Evolutionary conservation across 2,329 filamentous ascomycete genomes (phyloP), one percentile per base, ranked within the genome.

Genomic region (Fusarium solani-melongenae): DNA sequence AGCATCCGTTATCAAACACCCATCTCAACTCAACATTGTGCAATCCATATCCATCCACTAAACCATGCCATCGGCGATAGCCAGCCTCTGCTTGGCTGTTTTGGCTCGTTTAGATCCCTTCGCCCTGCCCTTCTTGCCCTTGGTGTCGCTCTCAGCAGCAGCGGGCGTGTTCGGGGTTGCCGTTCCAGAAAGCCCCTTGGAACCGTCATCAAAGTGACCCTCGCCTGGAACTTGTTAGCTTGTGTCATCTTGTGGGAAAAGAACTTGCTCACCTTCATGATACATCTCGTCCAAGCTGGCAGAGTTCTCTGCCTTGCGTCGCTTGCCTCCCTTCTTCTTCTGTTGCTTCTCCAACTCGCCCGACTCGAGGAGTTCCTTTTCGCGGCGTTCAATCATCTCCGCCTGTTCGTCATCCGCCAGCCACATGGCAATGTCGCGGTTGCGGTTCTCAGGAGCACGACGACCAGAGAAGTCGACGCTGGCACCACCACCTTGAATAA

Each of bases 371-470:
- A 97, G 86, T 82, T 98, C 95, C 74, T 94, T 94, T 84, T 98
- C 96, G 77, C 95, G 95, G 73, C 93, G 91, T 84, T 98, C 96
- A 79, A 99, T 96, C 82, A 96, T 89, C 79, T 96, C 96, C 1
- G 95, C 96, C 81, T 98, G 94, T 66, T 98, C 96, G 76, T 98
- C 96, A 80, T 99, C 96, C 20, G 96, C 96, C 72, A 99, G 91
- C 96, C 96, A 98, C 92, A 98, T 93, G 53, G 96, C 96, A 83
- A 98, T 98, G 80, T 99, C 96, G 84, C 97, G 97, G 81, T 97
- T 98, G 72, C 95, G 91, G 84, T 97, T 98, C 86, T 98, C 96
- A 6, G 93, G 89, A 70, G 92, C 92, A 73, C 92, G 90, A 62
- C 96, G 92, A 60, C 96, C 96, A 82, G 97, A 98, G 88, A 99